A percentile compares a stretch with the other conserved stretches of the same genome.
Conservation (phyloP, 2,329 filamentous ascomycete species). For the Talaromyces sp. region DNA sequence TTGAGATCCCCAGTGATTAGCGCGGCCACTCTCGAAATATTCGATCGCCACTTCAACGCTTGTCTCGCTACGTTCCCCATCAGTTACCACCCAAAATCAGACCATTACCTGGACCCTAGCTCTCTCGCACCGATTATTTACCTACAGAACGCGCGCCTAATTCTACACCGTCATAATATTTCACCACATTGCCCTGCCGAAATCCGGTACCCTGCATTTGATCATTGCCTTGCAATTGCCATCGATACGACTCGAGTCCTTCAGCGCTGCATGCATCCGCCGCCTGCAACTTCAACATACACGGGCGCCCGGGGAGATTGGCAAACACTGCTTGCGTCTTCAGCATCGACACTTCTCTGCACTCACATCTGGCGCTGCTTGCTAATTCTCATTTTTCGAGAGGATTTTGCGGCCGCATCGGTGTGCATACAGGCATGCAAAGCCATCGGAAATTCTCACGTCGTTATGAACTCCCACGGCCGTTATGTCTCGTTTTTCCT, state of each 20-base stretch:
- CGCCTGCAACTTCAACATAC: constrained; percentile 17
- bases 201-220: constrained; percentile 65
- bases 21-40: constrained; percentile 63
- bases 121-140: constrained; percentile 71
- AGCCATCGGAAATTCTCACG: constrained; percentile 64
- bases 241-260: constrained; percentile 76
- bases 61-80: constrained; percentile 73
- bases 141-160: constrained; percentile 75
- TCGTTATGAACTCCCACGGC: constrained; percentile 72
- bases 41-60: constrained; percentile 73
- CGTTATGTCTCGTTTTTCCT: constrained; percentile 79
- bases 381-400: constrained; percentile 70
- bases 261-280: constrained; percentile 53
- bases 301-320: constrained; percentile 36
- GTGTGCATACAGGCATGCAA: constrained; percentile 68
- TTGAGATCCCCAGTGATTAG: constrained; percentile 64
- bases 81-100: constrained; percentile 63
- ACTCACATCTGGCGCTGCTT: constrained; percentile 84
- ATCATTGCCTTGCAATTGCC: constrained; percentile 68
- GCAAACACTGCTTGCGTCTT: constrained; percentile 57
- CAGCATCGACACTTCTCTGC: constrained; percentile 69
- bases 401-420: constrained; percentile 66
- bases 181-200: constrained; percentile 63
- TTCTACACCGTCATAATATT: constrained; percentile 85
- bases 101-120: constrained; percentile 65